Evolutionary conservation across 106 monocot species (phyloP).

Genomic region (Dendrobium officinale): DNA sequence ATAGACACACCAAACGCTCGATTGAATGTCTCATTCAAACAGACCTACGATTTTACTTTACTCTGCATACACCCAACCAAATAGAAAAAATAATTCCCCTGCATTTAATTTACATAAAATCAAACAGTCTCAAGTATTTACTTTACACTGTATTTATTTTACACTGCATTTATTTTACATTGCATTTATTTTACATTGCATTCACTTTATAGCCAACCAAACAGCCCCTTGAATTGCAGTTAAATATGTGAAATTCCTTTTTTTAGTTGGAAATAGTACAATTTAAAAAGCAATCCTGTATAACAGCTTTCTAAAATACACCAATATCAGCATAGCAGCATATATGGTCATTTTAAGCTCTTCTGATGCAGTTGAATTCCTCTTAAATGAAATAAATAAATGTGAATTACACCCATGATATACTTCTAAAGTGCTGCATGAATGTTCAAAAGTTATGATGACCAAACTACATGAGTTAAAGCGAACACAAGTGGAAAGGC

Average conservation of each 20-base stretch:
- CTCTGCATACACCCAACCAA: too few species aligned
- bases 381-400: neutral
- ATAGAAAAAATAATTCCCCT: too few species aligned
- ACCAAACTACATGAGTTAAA: neutral
- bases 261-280: neutral
- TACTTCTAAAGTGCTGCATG: neutral
- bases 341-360: neutral
- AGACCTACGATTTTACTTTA: too few species aligned
- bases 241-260: neutral
- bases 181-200: too few species aligned
- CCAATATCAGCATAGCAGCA: neutral
- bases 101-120: too few species aligned
- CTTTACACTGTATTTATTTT: too few species aligned
- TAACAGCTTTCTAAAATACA: neutral
- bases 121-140: too few species aligned
- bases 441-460: neutral
- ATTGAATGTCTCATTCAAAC: too few species aligned
- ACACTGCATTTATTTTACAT: too few species aligned
- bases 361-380: neutral
- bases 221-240: neutral
- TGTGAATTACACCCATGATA: neutral
- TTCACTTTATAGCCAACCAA: too few species aligned
- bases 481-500: neutral
- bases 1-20: too few species aligned
- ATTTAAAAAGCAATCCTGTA: neutral